Evolutionary conservation across 2,329 filamentous ascomycete genomes (phyloP), one percentile per base, ranked within the genome.

Genomic region (Verticillium zaregamsianum): DNA sequence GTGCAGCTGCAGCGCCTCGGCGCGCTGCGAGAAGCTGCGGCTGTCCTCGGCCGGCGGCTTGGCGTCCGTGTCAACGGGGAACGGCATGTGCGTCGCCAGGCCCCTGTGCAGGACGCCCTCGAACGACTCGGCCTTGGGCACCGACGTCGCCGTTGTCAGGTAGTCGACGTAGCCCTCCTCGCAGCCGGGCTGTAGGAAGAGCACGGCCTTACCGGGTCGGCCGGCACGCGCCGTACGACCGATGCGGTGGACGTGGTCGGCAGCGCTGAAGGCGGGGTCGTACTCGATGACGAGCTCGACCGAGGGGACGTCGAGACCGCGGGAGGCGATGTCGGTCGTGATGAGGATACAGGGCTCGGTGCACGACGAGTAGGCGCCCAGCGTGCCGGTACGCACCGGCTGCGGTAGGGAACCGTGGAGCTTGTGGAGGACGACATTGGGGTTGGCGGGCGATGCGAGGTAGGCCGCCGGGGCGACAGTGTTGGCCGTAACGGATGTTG

Each of bases 201-300:
- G 87, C 12, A 91, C 83, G 0, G 95, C 93, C 61, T 93, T 89
- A 32, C 95, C 95, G 12, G 94, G 86, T 6, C 91, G 90, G 17
- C 95, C 95, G 1, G 96, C 92, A 81, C 95, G 91, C 3, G 95
- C 95, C 12, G 95, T 99, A 74, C 95, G 90, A 60, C 95, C 95
- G 61, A 98, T 92, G 61, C 95, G 90, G 77, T 99, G 95, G 8
- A 97, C 84, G 74, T 99, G 95, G 74, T 99, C 95, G 64, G 93
- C 91, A 28, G 92, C 88, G 72, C 90, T 92, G 76, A 98, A 98
- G 2, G 95, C 92, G 0, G 95, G 93, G 72, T 99, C 95, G 72
- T 97, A 98, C 74, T 99, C 95, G 61, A 99, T 86, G 58, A 99
- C 93, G 23, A 97, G 83, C 73, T 99, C 95, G 59, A 99, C 92